These are phyloP conservation scores for Amanita jacksonii DNA, from an alignment of 768 basidiomycete genomes.

Conservation along the genomic window DNA sequence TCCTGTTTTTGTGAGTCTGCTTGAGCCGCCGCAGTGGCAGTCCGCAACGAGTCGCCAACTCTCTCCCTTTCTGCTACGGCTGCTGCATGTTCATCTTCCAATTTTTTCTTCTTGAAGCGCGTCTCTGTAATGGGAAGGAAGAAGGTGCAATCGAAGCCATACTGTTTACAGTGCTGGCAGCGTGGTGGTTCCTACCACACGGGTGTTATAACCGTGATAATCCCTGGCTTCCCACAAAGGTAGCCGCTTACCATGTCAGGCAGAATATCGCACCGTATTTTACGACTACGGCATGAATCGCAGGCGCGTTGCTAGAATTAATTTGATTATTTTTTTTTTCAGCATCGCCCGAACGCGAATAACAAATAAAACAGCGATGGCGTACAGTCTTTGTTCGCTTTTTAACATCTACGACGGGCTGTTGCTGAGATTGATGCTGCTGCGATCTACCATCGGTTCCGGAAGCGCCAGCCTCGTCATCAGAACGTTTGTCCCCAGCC, in stretches of 20 bases:
- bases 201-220: no score
- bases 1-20: slow-evolving; percentile 42
- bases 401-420: slow-evolving; percentile 47
- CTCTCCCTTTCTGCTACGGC: slow-evolving; percentile 28
- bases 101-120: slow-evolving; percentile 93
- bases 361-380: slow-evolving; percentile 4
- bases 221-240: no score
- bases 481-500: slow-evolving; percentile 40
- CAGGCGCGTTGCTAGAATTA: slow-evolving; percentile 59
- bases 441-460: slow-evolving; percentile 35
- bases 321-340: slow-evolving; percentile 9
- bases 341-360: no score
- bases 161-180: slow-evolving; percentile 94
- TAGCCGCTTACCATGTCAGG: slow-evolving; percentile 40
- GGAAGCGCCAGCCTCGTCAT: slow-evolving; percentile 49
- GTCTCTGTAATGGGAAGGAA: slow-evolving; percentile 98
- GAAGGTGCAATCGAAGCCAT: slow-evolving; percentile 90
- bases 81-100: slow-evolving; percentile 55
- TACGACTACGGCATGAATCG: slow-evolving; percentile 83
- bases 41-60: slow-evolving; percentile 20
- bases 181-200: slow-evolving; percentile 65
- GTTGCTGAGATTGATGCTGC: slow-evolving; percentile 18
- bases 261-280: slow-evolving; percentile 92
- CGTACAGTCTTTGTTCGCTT: slow-evolving; percentile 85
- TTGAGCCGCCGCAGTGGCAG: slow-evolving; percentile 32